Percentiles rank a stretch among this genome's conserved stretches.
These are phyloP conservation scores for Saitozyma podzolica DNA, from an alignment of 768 basidiomycete species.

Conservation along the genomic window DNA sequence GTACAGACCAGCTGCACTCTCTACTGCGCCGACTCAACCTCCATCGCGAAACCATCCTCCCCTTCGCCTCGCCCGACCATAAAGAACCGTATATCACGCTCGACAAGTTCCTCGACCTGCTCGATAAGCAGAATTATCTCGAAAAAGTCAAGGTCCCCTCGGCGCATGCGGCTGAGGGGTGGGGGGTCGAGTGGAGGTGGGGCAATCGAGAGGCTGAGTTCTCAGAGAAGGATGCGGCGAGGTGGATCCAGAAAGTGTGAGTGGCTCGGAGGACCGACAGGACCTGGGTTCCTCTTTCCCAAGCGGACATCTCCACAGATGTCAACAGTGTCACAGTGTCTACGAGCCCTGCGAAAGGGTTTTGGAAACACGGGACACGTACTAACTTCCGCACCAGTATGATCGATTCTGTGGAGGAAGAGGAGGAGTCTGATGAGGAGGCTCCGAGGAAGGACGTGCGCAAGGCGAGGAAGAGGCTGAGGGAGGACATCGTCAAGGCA, in stretches of 20 bases:
- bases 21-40: constrained; percentile 72
- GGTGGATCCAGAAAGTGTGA: constrained; percentile 67
- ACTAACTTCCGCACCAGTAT: constrained; percentile 5
- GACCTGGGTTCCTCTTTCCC: too few relatives aligned
- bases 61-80: constrained; percentile 60
- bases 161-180: constrained; percentile 52
- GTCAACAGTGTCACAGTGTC: too few relatives aligned
- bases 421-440: constrained; percentile 17
- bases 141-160: constrained; percentile 58
- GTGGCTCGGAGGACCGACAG: constrained; percentile 3
- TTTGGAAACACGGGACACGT: background rate
- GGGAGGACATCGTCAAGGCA: constrained; percentile 33
- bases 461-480: constrained; percentile 27
- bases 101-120: constrained; percentile 65
- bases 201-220: constrained; percentile 81
- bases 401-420: constrained; percentile 16
- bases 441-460: constrained; percentile 2
- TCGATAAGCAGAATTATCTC: constrained; percentile 74
- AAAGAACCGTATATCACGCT: constrained; percentile 59
- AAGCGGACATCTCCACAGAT: too few relatives aligned
- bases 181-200: constrained; percentile 78
- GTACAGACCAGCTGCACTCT: constrained; percentile 68
- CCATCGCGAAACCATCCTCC: constrained; percentile 57
- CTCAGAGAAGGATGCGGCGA: constrained; percentile 71
- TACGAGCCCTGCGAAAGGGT: too few relatives aligned